Base-by-base conservation (phyloP, 768 basidiomycete species). In the Pleurotus sapidus region DNA sequence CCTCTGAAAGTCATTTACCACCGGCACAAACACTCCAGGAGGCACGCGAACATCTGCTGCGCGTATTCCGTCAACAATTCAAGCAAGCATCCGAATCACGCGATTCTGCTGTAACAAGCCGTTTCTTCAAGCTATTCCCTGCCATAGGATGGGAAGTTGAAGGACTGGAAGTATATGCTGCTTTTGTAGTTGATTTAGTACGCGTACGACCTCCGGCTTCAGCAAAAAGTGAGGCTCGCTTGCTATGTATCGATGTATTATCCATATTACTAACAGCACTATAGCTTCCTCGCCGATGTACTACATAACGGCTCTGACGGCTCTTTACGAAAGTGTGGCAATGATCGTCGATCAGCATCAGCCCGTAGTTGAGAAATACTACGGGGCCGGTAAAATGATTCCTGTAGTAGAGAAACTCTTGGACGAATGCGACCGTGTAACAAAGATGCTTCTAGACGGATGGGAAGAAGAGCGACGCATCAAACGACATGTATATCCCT, bases 341-440 rank as follows among this genome's bases (percentile, higher is more conserved):
- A 84, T 93, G 77, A 94, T 99, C 61, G 88, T 99, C 18, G 94
- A 96, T 64, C 97, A 99, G 66, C 97, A 99, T 67, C 96, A 97
- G 63, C 92, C 94, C 2, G 86, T 99, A 4, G 95, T 99, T 1
- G 96, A 98, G 67, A 98, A 97, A 72, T 98, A 99, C 72, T 99
- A 99, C 65, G 97, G 97, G 0, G 63, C 70, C 7, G 91, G 93
- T 0, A 89, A 89, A 69, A 98, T 98, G 96, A 74, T 78, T 42
- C 81, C 72, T 37, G 93, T 96, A 11, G 82, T 95, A 2, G 74
- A 79, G 20, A 80, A 86, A 43, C 76, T 99, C 6, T 70, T 97
- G 48, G 83, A 87, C 57, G 95, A 98, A 67, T 91, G 91, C 55
- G 96, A 98, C 70, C 78, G 86, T 30, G 89, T 96, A 15, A 87